These are phyloP conservation scores for Globisporangium takayamanum DNA, from an alignment of 352 stramenopile genomes.

Conservation along the genomic window DNA sequence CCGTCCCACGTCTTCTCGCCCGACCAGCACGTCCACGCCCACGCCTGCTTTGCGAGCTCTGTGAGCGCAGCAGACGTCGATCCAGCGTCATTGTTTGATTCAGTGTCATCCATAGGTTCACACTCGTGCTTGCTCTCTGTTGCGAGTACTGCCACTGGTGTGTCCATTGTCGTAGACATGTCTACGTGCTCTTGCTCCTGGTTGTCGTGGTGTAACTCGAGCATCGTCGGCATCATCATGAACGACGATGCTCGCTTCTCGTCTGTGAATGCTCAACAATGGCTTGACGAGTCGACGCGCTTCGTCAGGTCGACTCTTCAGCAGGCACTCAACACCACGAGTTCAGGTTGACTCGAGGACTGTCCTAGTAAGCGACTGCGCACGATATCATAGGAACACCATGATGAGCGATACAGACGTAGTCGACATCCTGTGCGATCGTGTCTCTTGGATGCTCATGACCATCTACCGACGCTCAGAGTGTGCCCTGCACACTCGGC, in stretches of 20 bases:
- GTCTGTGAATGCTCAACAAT: neutral
- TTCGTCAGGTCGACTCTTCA: too few species aligned
- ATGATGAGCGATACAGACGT: too few species aligned
- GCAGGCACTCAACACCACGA: too few species aligned
- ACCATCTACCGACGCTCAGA: too few species aligned
- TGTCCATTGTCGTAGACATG: neutral
- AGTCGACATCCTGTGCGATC: too few species aligned
- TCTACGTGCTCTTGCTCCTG: neutral
- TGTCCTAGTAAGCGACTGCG: too few species aligned
- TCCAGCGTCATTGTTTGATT: neutral
- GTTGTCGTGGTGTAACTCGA: neutral
- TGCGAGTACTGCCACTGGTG: neutral
- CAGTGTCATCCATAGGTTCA: neutral
- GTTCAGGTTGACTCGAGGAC: too few species aligned
- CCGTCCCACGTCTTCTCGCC: conserved; percentile 56
- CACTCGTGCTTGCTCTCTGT: neutral
- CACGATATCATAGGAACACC: too few species aligned
- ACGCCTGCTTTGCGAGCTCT: conserved; percentile 21
- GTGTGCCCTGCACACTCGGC: too few species aligned
- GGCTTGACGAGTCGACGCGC: too few species aligned
- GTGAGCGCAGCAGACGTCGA: neutral
- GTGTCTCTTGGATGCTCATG: too few species aligned
- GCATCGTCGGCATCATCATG: neutral
- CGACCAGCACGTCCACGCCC: conserved; percentile 62
- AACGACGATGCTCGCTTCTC: neutral